Conservation (phyloP, 2,329 filamentous ascomycete species). For the Septoria petroselini region DNA sequence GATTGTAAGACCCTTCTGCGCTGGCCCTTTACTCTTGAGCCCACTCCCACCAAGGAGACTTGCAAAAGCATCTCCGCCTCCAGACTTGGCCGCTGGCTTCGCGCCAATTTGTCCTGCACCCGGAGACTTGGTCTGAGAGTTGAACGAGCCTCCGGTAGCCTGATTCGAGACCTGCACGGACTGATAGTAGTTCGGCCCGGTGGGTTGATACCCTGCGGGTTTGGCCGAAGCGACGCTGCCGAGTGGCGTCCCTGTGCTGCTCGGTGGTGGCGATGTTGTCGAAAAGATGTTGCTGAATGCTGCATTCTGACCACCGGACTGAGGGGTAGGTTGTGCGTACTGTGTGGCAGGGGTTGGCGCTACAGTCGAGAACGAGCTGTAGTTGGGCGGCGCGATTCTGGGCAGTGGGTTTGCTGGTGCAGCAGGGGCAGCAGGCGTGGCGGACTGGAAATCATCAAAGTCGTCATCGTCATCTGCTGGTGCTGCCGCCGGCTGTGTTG, state of each 20-base stretch:
- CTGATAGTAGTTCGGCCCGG: constrained; percentile 91
- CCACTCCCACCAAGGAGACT: constrained; percentile 71
- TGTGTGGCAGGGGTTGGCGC: constrained; percentile 58
- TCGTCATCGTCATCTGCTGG: constrained; percentile 76
- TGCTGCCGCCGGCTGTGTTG: constrained; percentile 33
- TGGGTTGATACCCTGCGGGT: constrained; percentile 66
- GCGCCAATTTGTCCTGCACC: constrained; percentile 37
- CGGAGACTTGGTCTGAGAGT: constrained; percentile 39
- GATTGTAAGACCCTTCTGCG: constrained; percentile 69
- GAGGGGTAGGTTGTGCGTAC: constrained; percentile 77
- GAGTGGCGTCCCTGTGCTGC: constrained; percentile 46
- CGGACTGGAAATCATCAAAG: constrained; percentile 96
- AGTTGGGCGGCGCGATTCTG: constrained; percentile 37
- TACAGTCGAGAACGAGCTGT: constrained; percentile 45
- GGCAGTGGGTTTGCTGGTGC: constrained; percentile 42
- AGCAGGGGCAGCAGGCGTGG: constrained; percentile 55
- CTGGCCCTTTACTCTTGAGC: constrained; percentile 50
- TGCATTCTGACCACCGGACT: constrained; percentile 76
- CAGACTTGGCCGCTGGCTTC: constrained; percentile 43
- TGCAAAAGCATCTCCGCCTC: constrained; percentile 81
- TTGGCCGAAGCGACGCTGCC: constrained; percentile 47
- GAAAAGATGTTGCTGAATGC: constrained; percentile 80
- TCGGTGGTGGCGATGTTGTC: constrained; percentile 72
- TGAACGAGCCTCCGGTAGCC: constrained; percentile 44
- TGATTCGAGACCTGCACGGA: constrained; percentile 57